Percentiles rank a stretch among this genome's conserved stretches.
These are phyloP conservation scores for Lippia alba DNA, from an alignment of 305 asterid genomes.

Conservation along the genomic window DNA sequence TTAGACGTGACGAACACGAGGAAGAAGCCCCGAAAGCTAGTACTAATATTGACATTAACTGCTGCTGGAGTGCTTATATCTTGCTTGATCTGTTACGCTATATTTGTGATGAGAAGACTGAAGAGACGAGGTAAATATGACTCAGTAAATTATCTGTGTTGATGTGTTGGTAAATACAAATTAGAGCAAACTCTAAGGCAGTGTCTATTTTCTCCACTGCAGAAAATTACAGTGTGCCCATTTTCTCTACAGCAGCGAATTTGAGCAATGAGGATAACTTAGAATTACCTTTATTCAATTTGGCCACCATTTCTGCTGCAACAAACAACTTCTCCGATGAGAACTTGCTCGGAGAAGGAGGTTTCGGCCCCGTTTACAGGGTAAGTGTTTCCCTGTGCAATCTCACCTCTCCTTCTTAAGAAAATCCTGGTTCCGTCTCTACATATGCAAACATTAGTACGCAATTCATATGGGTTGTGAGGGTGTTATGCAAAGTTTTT, in stretches of 20 bases:
- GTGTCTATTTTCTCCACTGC: no score
- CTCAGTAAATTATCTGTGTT: neutral
- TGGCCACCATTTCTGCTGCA: constrained; percentile 33
- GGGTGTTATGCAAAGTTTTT: neutral
- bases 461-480: no score
- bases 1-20: constrained; percentile 17
- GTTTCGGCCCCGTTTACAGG: constrained; percentile 51
- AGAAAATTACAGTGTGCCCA: neutral
- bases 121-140: constrained; percentile 26
- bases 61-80: constrained; percentile 34
- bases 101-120: constrained; percentile 16
- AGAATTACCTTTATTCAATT: constrained; percentile 32
- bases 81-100: constrained; percentile 17
- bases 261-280: constrained; percentile 8
- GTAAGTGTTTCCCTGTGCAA: no score
- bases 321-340: constrained; percentile 30
- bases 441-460: no score
- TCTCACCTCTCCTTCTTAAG: neutral
- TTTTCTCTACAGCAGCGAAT: neutral
- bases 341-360: constrained; percentile 43
- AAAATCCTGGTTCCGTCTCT: neutral
- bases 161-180: neutral
- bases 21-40: constrained; percentile 5
- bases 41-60: constrained; percentile 24
- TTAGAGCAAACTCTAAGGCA: neutral